Conservation (phyloP, 106 monocot species). For the Dendrobium catenatum region DNA sequence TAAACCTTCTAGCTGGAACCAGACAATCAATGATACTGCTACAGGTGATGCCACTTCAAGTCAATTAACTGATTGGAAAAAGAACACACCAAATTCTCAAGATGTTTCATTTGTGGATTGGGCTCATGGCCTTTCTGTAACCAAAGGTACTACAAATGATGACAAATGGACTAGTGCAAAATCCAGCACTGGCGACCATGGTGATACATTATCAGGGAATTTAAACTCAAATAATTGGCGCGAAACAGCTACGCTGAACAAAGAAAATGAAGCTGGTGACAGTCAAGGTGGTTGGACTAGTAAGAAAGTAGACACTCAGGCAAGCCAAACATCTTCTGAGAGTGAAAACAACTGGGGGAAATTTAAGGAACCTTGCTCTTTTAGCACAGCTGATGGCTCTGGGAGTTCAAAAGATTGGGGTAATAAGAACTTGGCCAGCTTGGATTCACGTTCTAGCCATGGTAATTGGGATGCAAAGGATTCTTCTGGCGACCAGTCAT, state of each 20-base stretch:
- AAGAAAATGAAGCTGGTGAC: background rate
- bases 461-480: background rate
- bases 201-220: background rate
- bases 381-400: background rate
- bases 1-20: background rate
- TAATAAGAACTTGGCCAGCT: background rate
- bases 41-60: background rate
- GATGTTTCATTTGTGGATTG: background rate
- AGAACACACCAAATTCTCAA: background rate
- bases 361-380: background rate
- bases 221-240: background rate
- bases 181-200: background rate
- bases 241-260: background rate
- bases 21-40: background rate
- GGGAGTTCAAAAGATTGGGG: conserved; percentile 6
- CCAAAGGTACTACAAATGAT: background rate
- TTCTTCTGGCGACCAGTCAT: background rate
- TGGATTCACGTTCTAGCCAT: background rate
- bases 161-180: background rate
- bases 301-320: background rate
- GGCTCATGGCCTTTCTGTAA: background rate
- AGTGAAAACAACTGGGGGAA: conserved; percentile 2
- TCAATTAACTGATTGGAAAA: background rate
- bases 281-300: background rate
- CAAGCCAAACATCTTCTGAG: background rate